Percentiles rank a stretch among this genome's conserved stretches.
phyloP scores from a whole-genome alignment of 139 green algal genomes.

The Coccomyxa sp. region DNA sequence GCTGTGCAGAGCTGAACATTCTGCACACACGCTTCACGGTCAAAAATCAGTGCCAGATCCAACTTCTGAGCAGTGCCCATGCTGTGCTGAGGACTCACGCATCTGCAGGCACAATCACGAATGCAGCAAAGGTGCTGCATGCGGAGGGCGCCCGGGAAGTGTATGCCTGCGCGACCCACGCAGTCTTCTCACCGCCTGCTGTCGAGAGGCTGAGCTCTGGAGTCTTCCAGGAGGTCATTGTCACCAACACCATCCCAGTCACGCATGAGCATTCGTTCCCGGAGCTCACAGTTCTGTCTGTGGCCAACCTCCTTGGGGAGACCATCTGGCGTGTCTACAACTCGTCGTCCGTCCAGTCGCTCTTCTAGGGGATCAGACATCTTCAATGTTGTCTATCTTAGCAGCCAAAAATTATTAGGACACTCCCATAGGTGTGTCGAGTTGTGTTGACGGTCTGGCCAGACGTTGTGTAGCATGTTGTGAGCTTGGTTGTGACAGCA shows the following conservation, averaged over 20 bases:
- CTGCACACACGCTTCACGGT: too few species aligned
- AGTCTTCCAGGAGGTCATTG: conserved; percentile 91
- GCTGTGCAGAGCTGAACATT: too few species aligned
- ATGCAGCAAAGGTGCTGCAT: conserved; percentile 83
- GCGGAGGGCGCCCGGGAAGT: conserved; percentile 81
- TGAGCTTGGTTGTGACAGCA: too few species aligned
- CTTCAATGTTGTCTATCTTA: too few species aligned
- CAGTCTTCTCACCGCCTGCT: conserved; percentile 92
- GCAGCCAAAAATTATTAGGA: too few species aligned
- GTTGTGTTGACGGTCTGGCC: too few species aligned
- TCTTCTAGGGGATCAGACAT: too few species aligned
- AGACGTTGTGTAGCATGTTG: too few species aligned
- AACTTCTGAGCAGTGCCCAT: too few species aligned
- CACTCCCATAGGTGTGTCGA: too few species aligned
- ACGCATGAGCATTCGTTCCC: conserved; percentile 76
- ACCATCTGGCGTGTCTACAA: conserved; percentile 99
- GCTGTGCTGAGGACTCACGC: too few species aligned
- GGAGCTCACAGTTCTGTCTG: conserved; percentile 93
- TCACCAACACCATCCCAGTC: conserved; percentile 97
- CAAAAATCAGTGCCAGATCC: too few species aligned
- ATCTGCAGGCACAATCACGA: conserved; percentile 91
- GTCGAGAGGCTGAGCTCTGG: conserved; percentile 85
- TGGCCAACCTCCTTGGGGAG: conserved; percentile 97
- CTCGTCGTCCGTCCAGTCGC: conserved; percentile 67
- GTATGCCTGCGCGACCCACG: conserved; percentile 95